Percentiles rank a stretch among this genome's conserved stretches.
Evolutionary conservation across 2,329 filamentous ascomycete species (phyloP).

Genomic region (Eutypa lata): DNA sequence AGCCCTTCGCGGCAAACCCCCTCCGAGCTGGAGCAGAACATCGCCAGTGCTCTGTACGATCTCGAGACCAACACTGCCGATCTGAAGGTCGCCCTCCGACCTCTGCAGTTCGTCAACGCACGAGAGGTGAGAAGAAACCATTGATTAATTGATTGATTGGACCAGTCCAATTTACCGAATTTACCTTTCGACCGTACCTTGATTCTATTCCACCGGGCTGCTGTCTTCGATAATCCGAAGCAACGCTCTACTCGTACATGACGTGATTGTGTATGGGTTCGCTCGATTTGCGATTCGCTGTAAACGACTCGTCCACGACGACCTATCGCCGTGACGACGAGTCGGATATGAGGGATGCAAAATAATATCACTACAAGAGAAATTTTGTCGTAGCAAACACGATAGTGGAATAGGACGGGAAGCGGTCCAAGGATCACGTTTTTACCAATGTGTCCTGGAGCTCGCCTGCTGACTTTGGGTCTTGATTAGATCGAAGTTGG

Average conservation of each 20-base stretch:
- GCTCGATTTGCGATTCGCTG: constrained; percentile 2
- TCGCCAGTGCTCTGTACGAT: constrained; percentile 96
- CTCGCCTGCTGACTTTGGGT: constrained; percentile 73
- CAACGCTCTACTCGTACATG: neutral
- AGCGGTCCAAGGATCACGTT: constrained; percentile 65
- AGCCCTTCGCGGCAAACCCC: constrained; percentile 94
- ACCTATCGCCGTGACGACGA: constrained; percentile 10
- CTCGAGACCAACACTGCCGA: constrained; percentile 99
- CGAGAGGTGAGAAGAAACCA: constrained; percentile 81
- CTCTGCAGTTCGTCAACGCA: constrained; percentile 97
- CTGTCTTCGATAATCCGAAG: constrained; percentile 6
- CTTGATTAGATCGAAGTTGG: constrained; percentile 94
- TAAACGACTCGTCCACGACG: constrained; percentile 14
- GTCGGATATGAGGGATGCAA: constrained; percentile 16
- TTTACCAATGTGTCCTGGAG: constrained; percentile 54
- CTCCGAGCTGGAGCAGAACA: constrained; percentile 95
- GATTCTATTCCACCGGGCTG: constrained; percentile 23
- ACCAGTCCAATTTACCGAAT: constrained; percentile 7
- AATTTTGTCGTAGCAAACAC: constrained; percentile 14
- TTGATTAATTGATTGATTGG: constrained; percentile 9
- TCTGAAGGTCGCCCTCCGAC: constrained; percentile 92
- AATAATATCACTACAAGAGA: neutral
- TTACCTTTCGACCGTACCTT: constrained; percentile 18
- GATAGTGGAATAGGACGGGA: constrained; percentile 66
- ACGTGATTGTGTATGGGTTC: constrained; percentile 15